Base-by-base conservation (phyloP, 108 stramenopile genomes). In the Seminavis robusta region DNA sequence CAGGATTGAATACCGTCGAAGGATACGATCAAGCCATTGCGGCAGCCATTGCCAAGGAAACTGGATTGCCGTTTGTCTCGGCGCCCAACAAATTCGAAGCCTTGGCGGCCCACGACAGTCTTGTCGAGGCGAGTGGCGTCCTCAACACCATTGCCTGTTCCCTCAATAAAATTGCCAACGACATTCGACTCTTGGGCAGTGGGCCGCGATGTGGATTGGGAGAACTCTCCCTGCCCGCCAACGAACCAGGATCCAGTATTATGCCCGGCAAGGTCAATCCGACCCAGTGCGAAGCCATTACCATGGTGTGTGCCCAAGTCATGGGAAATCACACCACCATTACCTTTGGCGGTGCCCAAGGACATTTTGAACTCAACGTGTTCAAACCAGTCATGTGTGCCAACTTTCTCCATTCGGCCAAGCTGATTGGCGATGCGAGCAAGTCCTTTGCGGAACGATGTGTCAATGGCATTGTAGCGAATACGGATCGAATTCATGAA, bases 181-280 rank as follows among this genome's bases (percentile, higher is more conserved):
- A 99, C 69, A 54, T 99, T n/a, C 83, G 98, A 19, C 53, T 96
- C 16, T 67, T 99, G 45, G 97, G 92, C 17, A 85, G 82, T 43
- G 98, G 98, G 3, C 98, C 98, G 0, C 69, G 98, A 32, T 94
- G 97, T 66, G 98, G 98, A 27, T 60, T 99, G 27, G 97, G 98
- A 10, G 98, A 99, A 48, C 52, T 99, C 32, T 62, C 66, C 27
- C 69, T 99, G 9, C 98, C 98, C 4, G 96, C 83, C 41, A 99
- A 99, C 52, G 98, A 99, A 69, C 98, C 98, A 0, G 98, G 98
- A n/a, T 77, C 74, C 24, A 85, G 82, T 57, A 99, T 99, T 74
- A 99, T 99, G 98, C 98, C 98, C 5, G 98, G 98, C n/a, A 99
- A 99, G 74, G 95, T 99, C 32, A 99, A 99, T 65, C 98, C 98